These are phyloP conservation scores for Naumovozyma baii DNA, from an alignment of 805 yeast genomes.

Conservation along the genomic window DNA sequence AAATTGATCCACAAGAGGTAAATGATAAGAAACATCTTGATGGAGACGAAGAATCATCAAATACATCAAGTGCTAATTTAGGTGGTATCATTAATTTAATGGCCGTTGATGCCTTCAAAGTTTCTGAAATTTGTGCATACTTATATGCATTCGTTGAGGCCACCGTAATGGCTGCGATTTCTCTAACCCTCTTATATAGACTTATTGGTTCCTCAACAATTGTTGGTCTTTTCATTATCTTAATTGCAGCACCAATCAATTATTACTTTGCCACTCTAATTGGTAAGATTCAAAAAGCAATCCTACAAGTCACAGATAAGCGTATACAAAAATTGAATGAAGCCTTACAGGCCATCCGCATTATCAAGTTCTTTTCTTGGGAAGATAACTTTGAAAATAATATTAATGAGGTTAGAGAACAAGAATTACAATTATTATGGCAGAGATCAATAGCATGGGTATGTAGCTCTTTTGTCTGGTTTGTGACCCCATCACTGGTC, in stretches of 20 bases:
- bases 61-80: constrained; percentile 34
- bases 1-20: constrained; percentile 13
- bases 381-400: constrained; percentile 64
- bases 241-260: constrained; percentile 59
- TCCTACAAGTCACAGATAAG: constrained; percentile 72
- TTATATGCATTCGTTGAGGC: constrained; percentile 68
- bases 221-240: constrained; percentile 57
- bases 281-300: constrained; percentile 53
- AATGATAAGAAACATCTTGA: constrained; percentile 21
- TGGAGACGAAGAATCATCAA: constrained; percentile 30
- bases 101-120: constrained; percentile 89
- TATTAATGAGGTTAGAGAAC: constrained; percentile 55
- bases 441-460: constrained; percentile 55
- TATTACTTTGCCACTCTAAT: constrained; percentile 49
- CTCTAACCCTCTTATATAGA: constrained; percentile 51
- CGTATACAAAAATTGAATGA: constrained; percentile 84
- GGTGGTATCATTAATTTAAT: constrained; percentile 85
- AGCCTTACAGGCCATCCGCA: constrained; percentile 74
- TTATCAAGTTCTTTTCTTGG: constrained; percentile 89
- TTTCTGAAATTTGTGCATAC: constrained; percentile 80
- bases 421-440: constrained; percentile 51
- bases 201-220: constrained; percentile 78
- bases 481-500: constrained; percentile 65
- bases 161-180: constrained; percentile 49
- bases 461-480: constrained; percentile 53